phyloP scores from a whole-genome alignment of 257 asterid genomes.

The Mentha longifolia region DNA sequence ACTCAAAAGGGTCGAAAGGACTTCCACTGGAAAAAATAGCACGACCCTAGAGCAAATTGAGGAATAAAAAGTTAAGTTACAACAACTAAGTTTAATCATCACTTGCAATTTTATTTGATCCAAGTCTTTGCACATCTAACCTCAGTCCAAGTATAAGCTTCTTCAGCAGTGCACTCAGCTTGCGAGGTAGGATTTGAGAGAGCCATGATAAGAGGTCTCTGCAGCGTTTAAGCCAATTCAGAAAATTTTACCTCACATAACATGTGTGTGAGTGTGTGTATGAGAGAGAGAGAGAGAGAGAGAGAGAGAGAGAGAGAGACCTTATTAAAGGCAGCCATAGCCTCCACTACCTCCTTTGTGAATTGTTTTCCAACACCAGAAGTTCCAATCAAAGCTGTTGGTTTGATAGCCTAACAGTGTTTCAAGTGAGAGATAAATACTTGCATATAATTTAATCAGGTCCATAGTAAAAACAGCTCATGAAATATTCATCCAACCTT shows the following conservation, averaged over 20 bases:
- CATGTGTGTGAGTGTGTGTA: too few species aligned
- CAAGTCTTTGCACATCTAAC: conserved; percentile 40
- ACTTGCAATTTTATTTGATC: background rate
- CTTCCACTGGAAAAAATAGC: conserved; percentile 92
- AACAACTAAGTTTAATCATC: background rate
- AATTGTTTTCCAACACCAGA: conserved; percentile 89
- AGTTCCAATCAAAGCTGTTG: conserved; percentile 85
- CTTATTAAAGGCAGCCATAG: conserved; percentile 78
- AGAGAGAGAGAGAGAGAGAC: conserved; percentile 40
- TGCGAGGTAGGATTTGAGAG: conserved; percentile 97
- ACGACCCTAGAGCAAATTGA: conserved; percentile 64
- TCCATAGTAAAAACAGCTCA: background rate
- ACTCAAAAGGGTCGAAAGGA: conserved; percentile 83
- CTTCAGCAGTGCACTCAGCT: conserved; percentile 99
- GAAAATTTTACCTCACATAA: conserved; percentile 16
- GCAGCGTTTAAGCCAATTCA: conserved; percentile 34
- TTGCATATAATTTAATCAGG: background rate
- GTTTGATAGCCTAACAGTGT: conserved; percentile 73
- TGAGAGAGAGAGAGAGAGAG: conserved; percentile 13
- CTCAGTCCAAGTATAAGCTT: conserved; percentile 92
- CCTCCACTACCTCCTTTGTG: conserved; percentile 89
- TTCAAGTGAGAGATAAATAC: background rate
- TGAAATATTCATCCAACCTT: conserved; percentile 56
- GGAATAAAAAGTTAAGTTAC: conserved; percentile 15
- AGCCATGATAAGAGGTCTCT: conserved; percentile 97